These are phyloP conservation scores for Orbilia oligospora DNA, from an alignment of 2,329 filamentous ascomycete genomes.

Conservation along the genomic window DNA sequence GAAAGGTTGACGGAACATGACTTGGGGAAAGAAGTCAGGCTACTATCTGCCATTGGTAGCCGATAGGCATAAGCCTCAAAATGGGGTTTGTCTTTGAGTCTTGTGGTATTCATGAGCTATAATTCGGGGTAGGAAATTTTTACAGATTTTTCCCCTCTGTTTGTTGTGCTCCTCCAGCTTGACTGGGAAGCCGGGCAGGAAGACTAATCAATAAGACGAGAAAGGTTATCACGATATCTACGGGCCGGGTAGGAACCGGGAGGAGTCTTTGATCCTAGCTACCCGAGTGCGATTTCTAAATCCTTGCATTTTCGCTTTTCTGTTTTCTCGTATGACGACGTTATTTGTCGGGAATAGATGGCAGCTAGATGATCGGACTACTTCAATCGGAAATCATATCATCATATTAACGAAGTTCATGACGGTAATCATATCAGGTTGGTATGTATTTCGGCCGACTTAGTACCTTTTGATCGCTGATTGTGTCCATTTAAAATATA, in stretches of 20 bases:
- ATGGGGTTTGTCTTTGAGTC: neutral
- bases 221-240: slow-evolving; percentile 26
- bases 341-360: neutral
- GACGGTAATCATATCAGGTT: neutral
- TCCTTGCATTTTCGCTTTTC: neutral
- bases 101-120: slow-evolving; percentile 21
- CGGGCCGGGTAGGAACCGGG: slow-evolving; percentile 15
- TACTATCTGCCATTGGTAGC: slow-evolving; percentile 22
- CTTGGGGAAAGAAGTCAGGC: neutral
- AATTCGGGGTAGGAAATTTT: slow-evolving; percentile 22
- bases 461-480: no score
- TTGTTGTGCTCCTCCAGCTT: slow-evolving; percentile 33
- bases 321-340: neutral
- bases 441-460: no score
- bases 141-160: slow-evolving; percentile 37
- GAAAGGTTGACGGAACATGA: slow-evolving; percentile 15
- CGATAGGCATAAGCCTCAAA: slow-evolving; percentile 17
- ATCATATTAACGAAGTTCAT: neutral
- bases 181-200: slow-evolving; percentile 15
- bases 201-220: neutral
- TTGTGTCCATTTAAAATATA: neutral
- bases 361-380: slow-evolving; percentile 5
- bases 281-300: neutral
- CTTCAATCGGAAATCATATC: slow-evolving; percentile 2
- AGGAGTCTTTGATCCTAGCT: neutral